Base-by-base conservation (phyloP, 2,329 filamentous ascomycete genomes). In the Fusarium sp. region DNA sequence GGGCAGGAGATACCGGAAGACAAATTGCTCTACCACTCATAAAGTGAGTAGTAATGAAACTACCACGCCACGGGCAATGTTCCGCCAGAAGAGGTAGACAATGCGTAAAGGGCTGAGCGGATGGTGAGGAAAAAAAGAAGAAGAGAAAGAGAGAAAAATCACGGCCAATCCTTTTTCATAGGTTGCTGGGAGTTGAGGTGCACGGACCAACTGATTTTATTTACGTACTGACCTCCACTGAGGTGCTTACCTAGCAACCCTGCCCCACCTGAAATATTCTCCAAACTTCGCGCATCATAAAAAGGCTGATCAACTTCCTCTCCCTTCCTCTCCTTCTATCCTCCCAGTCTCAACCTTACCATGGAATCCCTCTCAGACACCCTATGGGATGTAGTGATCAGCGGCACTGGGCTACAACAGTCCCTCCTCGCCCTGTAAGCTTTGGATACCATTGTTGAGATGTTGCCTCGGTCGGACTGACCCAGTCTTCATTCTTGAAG, bases 1-100 rank as follows among this genome's bases (percentile, higher is more conserved):
- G 91, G 91, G 92, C 91, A 93, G 92, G 91, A 94, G 92, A 94
- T 94, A 94, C 92, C 91, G 91, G 91, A 90, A 87, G 92, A 89
- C 82, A 80, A 78, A 72, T 89, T 83, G 77, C 84, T 93, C 90
- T 93, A 82, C 88, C 91, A 89, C 90, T 87, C 88, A 86, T 66
- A 69, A 75, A 84, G 84, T 82, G 71, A 76, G 75, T 82, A 83
- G 82, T 82, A 82, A 79, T 81, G 83, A 89, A 89, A 84, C 89
- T 88, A 89, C 89, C 77, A 72, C 75, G 75, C 76, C 78, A 60
- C 74, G 61, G 57, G 63, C 77, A 77, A 78, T 76, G 62, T 73
- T 77, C 76, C 68, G 70, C 72, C 55, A 73, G 69, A 74, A 66
- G 69, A 74, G 73, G 70, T 75, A 78, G 75, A 78, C 73, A 82